phyloP scores from a whole-genome alignment of 495 filamentous ascomycete species.

The Endocarpon pusillum region DNA sequence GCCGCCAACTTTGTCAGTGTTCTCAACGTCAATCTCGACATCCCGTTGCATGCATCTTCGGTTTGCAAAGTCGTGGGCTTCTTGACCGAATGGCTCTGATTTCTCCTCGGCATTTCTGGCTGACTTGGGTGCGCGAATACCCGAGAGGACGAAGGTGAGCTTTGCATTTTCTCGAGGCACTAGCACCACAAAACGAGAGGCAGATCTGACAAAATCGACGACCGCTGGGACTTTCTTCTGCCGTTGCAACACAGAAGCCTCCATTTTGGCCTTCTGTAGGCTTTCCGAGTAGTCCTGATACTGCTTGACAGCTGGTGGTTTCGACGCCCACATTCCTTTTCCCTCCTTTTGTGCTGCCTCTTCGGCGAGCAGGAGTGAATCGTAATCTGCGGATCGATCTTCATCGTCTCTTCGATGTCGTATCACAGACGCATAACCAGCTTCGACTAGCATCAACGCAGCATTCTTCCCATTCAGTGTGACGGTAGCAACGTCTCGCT shows the following conservation, averaged over 20 bases:
- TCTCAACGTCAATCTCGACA: slow-evolving; percentile 89
- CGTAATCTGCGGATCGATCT: slow-evolving; percentile 84
- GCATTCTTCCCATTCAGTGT: slow-evolving; percentile 73
- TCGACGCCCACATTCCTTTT: slow-evolving; percentile 88
- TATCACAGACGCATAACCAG: slow-evolving; percentile 83
- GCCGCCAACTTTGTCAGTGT: slow-evolving; percentile 87
- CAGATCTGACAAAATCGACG: slow-evolving; percentile 94
- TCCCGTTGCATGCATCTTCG: slow-evolving; percentile 83
- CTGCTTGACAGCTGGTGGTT: slow-evolving; percentile 60
- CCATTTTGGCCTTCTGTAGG: slow-evolving; percentile 86
- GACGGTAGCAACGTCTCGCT: slow-evolving; percentile 84
- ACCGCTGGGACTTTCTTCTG: slow-evolving; percentile 87
- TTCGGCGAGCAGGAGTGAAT: slow-evolving; percentile 78
- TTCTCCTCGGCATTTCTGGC: slow-evolving; percentile 65
- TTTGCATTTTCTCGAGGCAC: slow-evolving; percentile 88
- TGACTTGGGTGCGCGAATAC: slow-evolving; percentile 81
- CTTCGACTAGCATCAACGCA: slow-evolving; percentile 67
- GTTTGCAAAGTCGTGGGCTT: slow-evolving; percentile 81
- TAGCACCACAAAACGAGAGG: slow-evolving; percentile 81
- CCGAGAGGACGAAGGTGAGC: slow-evolving; percentile 85
- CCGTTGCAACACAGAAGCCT: slow-evolving; percentile 66
- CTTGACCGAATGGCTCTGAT: slow-evolving; percentile 84
- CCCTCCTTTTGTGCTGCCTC: slow-evolving; percentile 65
- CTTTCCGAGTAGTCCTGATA: slow-evolving; percentile 83
- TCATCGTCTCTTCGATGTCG: slow-evolving; percentile 83